Base-by-base conservation (phyloP, 2,329 filamentous ascomycete genomes). In the Furcasterigmium sp. region DNA sequence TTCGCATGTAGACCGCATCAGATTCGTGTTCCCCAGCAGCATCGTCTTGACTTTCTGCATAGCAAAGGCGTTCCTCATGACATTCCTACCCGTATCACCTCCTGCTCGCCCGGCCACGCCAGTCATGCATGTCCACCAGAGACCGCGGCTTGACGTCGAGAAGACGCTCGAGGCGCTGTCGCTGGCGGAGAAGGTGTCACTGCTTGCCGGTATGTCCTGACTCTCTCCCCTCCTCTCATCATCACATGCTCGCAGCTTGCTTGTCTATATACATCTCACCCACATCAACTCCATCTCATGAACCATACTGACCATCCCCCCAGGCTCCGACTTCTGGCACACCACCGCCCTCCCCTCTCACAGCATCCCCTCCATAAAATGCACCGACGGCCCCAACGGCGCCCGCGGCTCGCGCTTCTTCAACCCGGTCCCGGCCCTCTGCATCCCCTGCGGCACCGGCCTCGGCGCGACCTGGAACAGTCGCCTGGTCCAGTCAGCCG, bases 301-400 rank as follows among this genome's bases (percentile, higher is more conserved):
- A 26, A 26, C 23, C 11, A 26, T 7, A 7, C 7, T 26, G 23
- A 11, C 23, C 23, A 26, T 11, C 32, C n/a, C n/a, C 17, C 32
- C 17, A 82, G 56, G 67, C 75, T 10, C 75, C 73, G 45, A 73
- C 76, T 20, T 30, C 17, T 34, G 39, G 23, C 19, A 32, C 28
- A 20, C 26, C 5, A 20, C 25, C 9, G 17, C 38, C 25, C 15
- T 40, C 17, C 38, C 38, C 17, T 20, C 17, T 4, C 26, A 29
- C 18, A 18, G 10, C 18, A 41, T 41, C 19, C 39, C 28, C 14
- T 19, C 28, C 9, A 20, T 41, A 13, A 28, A 29, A 9, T 30
- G 28, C 28, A 32, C 39, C 17, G 39, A 41, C 19, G 28, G 39
- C n/a, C 39, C 39, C 17, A 41, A 41, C 20, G 39, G 39, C 19